Evolutionary conservation across 1,284 basidiomycete genomes (phyloP).

Genomic region (Filobasidium uniguttulatum): DNA sequence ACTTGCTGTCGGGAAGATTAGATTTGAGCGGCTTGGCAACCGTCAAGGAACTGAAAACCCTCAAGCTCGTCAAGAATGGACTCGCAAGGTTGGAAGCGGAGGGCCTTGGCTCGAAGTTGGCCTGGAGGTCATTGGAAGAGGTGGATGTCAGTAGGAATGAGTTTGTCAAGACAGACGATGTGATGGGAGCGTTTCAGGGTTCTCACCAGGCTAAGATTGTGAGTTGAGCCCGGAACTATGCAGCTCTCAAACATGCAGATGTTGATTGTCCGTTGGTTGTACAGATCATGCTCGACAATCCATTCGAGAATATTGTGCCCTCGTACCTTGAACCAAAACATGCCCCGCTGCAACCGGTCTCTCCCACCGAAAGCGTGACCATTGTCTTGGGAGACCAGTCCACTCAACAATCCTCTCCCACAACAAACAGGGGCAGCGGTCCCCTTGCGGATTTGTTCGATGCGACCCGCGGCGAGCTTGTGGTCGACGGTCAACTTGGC

Average conservation of each 20-base stretch:
- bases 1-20: slow-evolving; percentile 2
- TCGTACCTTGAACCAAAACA: no score
- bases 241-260: no score
- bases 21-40: slow-evolving; percentile 1
- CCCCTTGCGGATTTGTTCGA: neutral
- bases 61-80: slow-evolving; percentile 1
- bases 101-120: neutral
- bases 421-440: neutral
- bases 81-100: neutral
- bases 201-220: neutral
- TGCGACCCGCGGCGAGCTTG: neutral
- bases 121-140: slow-evolving; percentile 1
- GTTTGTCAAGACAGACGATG: neutral
- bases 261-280: no score
- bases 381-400: no score
- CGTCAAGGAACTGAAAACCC: neutral
- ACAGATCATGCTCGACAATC: no score
- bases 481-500: neutral
- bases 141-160: slow-evolving; percentile 8
- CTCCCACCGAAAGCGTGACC: no score
- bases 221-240: no score
- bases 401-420: no score
- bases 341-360: no score
- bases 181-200: neutral
- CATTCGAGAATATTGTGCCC: no score